Conservation (phyloP, 139 green algal species). For the Penium margaritaceum region DNA sequence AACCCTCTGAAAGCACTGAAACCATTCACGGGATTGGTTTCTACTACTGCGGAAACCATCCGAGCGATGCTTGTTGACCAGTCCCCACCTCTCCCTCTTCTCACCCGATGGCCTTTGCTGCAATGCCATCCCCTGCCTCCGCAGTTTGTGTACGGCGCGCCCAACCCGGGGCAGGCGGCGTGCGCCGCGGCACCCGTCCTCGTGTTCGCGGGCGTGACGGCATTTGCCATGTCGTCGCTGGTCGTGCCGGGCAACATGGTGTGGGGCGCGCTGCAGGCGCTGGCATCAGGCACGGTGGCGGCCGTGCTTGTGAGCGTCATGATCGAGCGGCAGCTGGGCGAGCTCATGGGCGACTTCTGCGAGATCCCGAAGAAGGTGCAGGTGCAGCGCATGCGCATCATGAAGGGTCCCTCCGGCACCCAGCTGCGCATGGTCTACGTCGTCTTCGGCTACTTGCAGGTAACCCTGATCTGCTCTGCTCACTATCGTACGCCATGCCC, state of each 20-base stretch:
- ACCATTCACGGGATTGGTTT: too few relatives aligned
- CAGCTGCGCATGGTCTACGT: conserved; percentile 35
- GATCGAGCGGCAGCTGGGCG: conserved; percentile 21
- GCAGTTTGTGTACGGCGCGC: conserved; percentile 24
- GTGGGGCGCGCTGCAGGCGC: neutral
- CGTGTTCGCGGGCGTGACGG: conserved; percentile 21
- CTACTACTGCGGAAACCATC: too few relatives aligned
- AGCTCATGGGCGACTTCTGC: conserved; percentile 17
- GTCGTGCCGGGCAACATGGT: neutral
- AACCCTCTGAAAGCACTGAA: too few relatives aligned
- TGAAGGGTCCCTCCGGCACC: conserved; percentile 13
- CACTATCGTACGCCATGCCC: too few relatives aligned
- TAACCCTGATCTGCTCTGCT: too few relatives aligned
- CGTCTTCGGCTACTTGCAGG: conserved; percentile 48
- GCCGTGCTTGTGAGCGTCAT: neutral
- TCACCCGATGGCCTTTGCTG: neutral
- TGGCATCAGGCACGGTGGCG: neutral
- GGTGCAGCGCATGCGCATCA: neutral
- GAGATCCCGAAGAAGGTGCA: conserved; percentile 48
- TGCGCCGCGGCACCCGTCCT: conserved; percentile 8
- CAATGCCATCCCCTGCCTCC: neutral
- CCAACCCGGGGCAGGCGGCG: conserved; percentile 15
- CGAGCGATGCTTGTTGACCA: neutral
- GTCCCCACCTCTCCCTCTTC: neutral
- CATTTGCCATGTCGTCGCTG: conserved; percentile 11